These are phyloP conservation scores for Atkinsonella hypoxylon DNA, from an alignment of 2,329 filamentous ascomycete species.

Conservation along the genomic window DNA sequence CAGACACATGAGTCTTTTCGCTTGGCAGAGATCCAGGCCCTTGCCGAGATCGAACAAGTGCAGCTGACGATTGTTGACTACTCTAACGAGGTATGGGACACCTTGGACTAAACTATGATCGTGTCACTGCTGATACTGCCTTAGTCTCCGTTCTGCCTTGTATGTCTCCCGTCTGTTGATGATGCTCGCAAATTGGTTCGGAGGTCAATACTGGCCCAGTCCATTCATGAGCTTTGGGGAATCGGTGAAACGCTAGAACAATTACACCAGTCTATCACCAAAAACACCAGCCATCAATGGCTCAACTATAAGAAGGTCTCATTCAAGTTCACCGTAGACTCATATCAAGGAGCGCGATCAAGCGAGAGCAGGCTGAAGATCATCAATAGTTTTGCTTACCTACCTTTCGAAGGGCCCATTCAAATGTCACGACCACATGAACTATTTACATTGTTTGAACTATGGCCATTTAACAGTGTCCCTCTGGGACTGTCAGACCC, in stretches of 20 bases:
- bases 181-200: conserved; percentile 56
- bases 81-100: conserved; percentile 50
- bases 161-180: conserved; percentile 52
- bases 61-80: conserved; percentile 66
- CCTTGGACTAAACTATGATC: background rate
- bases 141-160: conserved; percentile 77
- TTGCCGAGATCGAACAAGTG: conserved; percentile 58
- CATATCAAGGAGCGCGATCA: conserved; percentile 63
- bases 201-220: conserved; percentile 71
- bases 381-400: conserved; percentile 71
- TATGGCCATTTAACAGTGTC: conserved; percentile 51
- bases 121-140: conserved; percentile 9
- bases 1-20: conserved; percentile 90
- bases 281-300: conserved; percentile 54
- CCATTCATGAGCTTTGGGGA: conserved; percentile 86
- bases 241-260: conserved; percentile 51
- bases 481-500: conserved; percentile 40
- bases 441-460: conserved; percentile 71
- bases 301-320: conserved; percentile 47
- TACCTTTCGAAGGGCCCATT: conserved; percentile 69
- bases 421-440: conserved; percentile 61
- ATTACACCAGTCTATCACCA: conserved; percentile 54
- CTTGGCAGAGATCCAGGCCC: conserved; percentile 66
- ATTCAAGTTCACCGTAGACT: conserved; percentile 78
- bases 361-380: conserved; percentile 53